Evolutionary conservation across 2,329 filamentous ascomycete genomes (phyloP).

Genomic region (Tolypocladium amazonense): DNA sequence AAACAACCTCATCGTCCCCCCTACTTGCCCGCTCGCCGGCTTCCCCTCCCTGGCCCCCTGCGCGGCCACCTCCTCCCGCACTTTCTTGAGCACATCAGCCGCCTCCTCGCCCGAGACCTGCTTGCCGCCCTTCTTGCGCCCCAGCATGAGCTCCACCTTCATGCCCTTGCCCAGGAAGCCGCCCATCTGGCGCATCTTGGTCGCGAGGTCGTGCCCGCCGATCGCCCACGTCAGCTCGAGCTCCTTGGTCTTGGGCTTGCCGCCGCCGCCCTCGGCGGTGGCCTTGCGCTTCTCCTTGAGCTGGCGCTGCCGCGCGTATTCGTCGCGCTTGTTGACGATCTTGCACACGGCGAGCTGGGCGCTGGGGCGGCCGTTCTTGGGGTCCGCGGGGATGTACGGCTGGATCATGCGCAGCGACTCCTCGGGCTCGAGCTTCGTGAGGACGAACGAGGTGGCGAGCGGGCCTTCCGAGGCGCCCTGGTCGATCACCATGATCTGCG

Average conservation of each 20-base stretch:
- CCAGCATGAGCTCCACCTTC: slow-evolving; percentile 63
- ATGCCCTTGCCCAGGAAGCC: slow-evolving; percentile 65
- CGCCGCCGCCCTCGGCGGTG: slow-evolving; percentile 19
- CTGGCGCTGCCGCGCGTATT: slow-evolving; percentile 30
- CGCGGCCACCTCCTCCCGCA: slow-evolving; percentile 23
- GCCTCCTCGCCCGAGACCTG: slow-evolving; percentile 52
- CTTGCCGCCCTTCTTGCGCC: slow-evolving; percentile 51
- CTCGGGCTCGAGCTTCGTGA: slow-evolving; percentile 24
- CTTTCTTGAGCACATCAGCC: slow-evolving; percentile 37
- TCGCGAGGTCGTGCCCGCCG: slow-evolving; percentile 60
- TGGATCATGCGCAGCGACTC: slow-evolving; percentile 31
- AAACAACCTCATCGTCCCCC: slow-evolving; percentile 30
- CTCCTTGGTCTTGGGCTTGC: slow-evolving; percentile 49
- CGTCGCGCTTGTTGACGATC: slow-evolving; percentile 49
- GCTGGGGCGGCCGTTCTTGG: slow-evolving; percentile 9
- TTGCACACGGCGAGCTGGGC: slow-evolving; percentile 53
- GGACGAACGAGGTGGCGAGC: slow-evolving; percentile 24
- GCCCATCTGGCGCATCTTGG: slow-evolving; percentile 55
- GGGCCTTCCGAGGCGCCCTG: slow-evolving; percentile 28
- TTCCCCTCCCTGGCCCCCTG: slow-evolving; percentile 32
- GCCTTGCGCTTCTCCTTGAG: slow-evolving; percentile 32
- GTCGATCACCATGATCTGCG: slow-evolving; percentile 29
- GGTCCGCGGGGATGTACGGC: slow-evolving; percentile 22
- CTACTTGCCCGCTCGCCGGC: slow-evolving; percentile 31
- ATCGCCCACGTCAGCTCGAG: slow-evolving; percentile 91